Percentiles rank a stretch among this genome's conserved stretches.
Evolutionary conservation across 1,284 basidiomycete genomes (phyloP).

Genomic region (Caloboletus firmus): DNA sequence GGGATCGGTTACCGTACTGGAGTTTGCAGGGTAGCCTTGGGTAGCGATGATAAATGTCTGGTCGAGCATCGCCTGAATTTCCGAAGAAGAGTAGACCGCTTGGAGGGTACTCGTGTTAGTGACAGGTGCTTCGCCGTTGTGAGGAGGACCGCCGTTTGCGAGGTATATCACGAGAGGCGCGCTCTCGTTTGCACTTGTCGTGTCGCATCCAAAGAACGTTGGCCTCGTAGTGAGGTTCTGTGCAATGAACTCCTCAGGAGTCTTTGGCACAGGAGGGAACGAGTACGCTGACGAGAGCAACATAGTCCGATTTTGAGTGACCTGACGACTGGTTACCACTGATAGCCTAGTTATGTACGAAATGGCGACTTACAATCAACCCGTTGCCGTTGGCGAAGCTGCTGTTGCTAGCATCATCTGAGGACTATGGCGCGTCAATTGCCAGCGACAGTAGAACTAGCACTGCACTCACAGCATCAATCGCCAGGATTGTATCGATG

Average conservation of each 20-base stretch:
- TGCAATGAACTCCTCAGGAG: conserved; percentile 32
- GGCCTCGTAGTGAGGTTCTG: conserved; percentile 40
- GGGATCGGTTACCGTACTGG: conserved; percentile 29
- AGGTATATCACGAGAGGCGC: conserved; percentile 43
- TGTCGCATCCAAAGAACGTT: conserved; percentile 48
- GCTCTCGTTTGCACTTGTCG: conserved; percentile 14
- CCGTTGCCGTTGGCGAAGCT: conserved; percentile 43
- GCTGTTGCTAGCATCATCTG: conserved; percentile 31
- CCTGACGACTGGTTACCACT: conserved; percentile 24
- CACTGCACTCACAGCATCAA: conserved; percentile 42
- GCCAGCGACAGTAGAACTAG: background rate
- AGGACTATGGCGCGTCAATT: conserved; percentile 21
- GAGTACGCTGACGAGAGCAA: conserved; percentile 40
- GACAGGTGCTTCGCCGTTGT: conserved; percentile 37
- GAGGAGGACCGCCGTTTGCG: conserved; percentile 46
- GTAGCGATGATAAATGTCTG: conserved; percentile 43
- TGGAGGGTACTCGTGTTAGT: conserved; percentile 45
- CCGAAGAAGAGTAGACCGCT: conserved; percentile 29
- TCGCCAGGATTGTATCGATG: conserved; percentile 53
- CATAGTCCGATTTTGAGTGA: conserved; percentile 40
- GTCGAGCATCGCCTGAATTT: conserved; percentile 42
- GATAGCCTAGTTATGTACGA: background rate
- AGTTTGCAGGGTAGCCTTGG: conserved; percentile 36
- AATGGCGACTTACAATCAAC: conserved; percentile 39
- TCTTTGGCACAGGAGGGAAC: conserved; percentile 43